Evolutionary conservation across 2,329 filamentous ascomycete species (phyloP).

Genomic region (Diplocarpon rosae): DNA sequence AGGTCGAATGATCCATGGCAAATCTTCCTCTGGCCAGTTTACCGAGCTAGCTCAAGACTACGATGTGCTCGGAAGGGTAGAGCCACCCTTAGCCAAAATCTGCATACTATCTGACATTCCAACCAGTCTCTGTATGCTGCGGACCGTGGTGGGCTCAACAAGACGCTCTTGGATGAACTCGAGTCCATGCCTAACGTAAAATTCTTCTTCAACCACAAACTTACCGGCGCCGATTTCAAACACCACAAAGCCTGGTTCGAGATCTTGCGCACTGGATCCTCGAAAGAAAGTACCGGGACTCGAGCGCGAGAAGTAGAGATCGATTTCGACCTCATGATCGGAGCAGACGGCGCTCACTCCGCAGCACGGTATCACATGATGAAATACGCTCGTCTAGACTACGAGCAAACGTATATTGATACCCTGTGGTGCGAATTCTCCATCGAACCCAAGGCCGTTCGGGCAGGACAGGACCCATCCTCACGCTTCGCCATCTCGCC

Average conservation of each 20-base stretch:
- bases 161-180: constrained; percentile 70
- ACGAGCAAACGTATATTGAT: constrained; percentile 90
- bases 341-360: constrained; percentile 91
- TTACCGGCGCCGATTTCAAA: constrained; percentile 80
- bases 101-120: too few relatives aligned
- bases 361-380: constrained; percentile 86
- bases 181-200: constrained; percentile 80
- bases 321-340: constrained; percentile 84
- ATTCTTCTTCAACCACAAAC: constrained; percentile 85
- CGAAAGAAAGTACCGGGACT: constrained; percentile 11
- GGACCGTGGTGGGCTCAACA: constrained; percentile 76
- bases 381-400: constrained; percentile 87
- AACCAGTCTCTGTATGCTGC: constrained; percentile 69
- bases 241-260: constrained; percentile 82
- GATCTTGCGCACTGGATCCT: constrained; percentile 31
- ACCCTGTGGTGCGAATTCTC: constrained; percentile 95
- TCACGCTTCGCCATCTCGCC: constrained; percentile 69
- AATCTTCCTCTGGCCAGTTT: constrained; percentile 49
- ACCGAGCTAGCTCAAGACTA: constrained; percentile 79
- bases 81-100: constrained; percentile 16
- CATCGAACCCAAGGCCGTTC: constrained; percentile 44
- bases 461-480: constrained; percentile 24
- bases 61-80: constrained; percentile 75
- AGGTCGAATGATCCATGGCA: constrained; percentile 90
- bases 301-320: constrained; percentile 59